phyloP scores from a whole-genome alignment of 305 asterid genomes.

The Salvia sclarea region DNA sequence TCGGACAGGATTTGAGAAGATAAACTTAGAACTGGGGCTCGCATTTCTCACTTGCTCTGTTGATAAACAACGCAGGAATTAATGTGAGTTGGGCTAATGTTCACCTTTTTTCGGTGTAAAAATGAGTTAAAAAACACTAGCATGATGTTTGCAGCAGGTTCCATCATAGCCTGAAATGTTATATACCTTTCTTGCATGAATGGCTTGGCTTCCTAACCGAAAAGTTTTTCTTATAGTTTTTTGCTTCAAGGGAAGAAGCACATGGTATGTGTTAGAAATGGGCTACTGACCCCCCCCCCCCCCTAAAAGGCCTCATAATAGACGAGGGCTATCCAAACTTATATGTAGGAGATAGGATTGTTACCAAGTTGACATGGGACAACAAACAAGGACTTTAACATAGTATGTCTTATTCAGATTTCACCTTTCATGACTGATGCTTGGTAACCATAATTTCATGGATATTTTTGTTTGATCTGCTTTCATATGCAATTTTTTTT shows the following conservation, averaged over 20 bases:
- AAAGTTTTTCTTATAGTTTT: neutral
- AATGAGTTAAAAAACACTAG: neutral
- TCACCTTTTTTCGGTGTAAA: neutral
- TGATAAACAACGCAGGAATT: neutral
- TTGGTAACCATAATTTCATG: neutral
- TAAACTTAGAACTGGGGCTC: constrained; percentile 10
- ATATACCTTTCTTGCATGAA: neutral
- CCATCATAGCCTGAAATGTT: neutral
- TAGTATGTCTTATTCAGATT: neutral
- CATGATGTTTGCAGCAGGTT: constrained; percentile 2
- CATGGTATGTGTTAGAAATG: too few relatives aligned
- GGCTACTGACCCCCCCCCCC: too few relatives aligned
- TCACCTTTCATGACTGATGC: neutral
- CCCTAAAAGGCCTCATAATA: too few relatives aligned
- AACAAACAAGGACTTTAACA: too few relatives aligned
- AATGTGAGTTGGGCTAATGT: neutral
- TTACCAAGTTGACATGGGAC: too few relatives aligned
- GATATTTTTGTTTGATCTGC: neutral
- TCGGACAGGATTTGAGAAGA: neutral
- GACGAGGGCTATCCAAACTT: too few relatives aligned
- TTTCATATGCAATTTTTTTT: neutral
- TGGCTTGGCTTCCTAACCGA: constrained; percentile 2
- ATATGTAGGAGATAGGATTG: too few relatives aligned
- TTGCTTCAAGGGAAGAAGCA: neutral
- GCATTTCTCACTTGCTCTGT: neutral